Base-by-base conservation (phyloP, 2,329 filamentous ascomycete species). In the Fusarium temperatum region DNA sequence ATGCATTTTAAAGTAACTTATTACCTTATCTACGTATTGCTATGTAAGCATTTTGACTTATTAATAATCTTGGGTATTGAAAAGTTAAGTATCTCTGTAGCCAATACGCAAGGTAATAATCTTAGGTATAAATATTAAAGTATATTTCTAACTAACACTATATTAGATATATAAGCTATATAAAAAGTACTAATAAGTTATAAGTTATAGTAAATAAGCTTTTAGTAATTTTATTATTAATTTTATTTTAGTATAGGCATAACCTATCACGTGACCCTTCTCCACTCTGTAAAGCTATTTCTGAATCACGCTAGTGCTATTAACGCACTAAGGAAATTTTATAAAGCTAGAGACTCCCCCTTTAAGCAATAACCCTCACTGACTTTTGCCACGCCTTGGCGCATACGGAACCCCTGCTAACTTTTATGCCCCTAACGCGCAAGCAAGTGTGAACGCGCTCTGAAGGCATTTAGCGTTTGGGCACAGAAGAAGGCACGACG, bases 401-500 rank as follows among this genome's bases (percentile, higher is more conserved):
- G 45, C 55, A 55, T 45, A 42, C 55, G 6, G 28, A 66, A 38
- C 44, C 48, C 39, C 36, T 22, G 28, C 35, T 60, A 39, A 45
- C 55, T 42, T 42, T 26, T n/a, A n/a, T 50, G n/a, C 42, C 41
- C 17, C 56, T 63, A 58, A 62, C 62, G 63, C 42, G 45, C 41
- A 36, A 69, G 63, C 56, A 70, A 55, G 48, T 70, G 38, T 47
- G 18, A 55, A 74, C 71, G 72, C 72, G 72, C 62, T 47, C 35
- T 62, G 39, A 59, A 50, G 63, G n/a, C 22, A 41, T 61, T 47
- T 41, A 32, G 26, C 22, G 44, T 55, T 55, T 41, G 36, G 32
- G 30, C 53, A 38, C 42, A 35, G 63, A 45, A 42, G 63, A 48
- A 69, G 59, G 55, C 55, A 36, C 50, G 30, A 53, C 41, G 10